Evolutionary conservation across 306 rosid species (phyloP).

Genomic region (Hippophae tibetana): DNA sequence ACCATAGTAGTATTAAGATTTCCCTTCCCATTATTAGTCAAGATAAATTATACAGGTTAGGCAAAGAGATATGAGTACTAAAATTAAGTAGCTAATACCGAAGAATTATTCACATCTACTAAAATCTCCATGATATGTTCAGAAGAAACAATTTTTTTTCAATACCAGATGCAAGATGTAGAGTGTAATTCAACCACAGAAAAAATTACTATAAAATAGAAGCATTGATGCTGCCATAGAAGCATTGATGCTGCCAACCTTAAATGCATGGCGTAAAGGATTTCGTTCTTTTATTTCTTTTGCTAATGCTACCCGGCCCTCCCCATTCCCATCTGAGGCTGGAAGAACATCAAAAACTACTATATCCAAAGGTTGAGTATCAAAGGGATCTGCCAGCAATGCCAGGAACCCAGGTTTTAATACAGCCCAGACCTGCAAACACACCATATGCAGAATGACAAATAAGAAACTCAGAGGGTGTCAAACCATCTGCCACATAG

Average conservation of each 20-base stretch:
- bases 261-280: constrained; percentile 81
- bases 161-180: constrained; percentile 13
- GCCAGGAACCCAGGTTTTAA: constrained; percentile 96
- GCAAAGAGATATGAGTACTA: no score
- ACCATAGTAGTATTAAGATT: no score
- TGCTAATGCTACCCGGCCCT: constrained; percentile 73
- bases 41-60: no score
- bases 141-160: constrained; percentile 6
- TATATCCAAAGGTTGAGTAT: constrained; percentile 82
- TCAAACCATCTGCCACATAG: constrained; percentile 5
- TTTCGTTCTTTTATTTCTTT: constrained; percentile 71
- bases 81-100: no score
- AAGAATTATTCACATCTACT: no score
- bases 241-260: constrained; percentile 39
- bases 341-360: constrained; percentile 89
- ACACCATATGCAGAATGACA: constrained; percentile 17
- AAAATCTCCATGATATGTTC: no score
- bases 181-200: neutral
- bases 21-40: no score
- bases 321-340: constrained; percentile 69
- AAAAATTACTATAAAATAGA: neutral
- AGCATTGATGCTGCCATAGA: constrained; percentile 12
- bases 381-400: constrained; percentile 82
- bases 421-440: constrained; percentile 87
- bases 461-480: constrained; percentile 1